Evolutionary conservation across 345 rosid species (phyloP).

Genomic region (Moricandia moricandioides): DNA sequence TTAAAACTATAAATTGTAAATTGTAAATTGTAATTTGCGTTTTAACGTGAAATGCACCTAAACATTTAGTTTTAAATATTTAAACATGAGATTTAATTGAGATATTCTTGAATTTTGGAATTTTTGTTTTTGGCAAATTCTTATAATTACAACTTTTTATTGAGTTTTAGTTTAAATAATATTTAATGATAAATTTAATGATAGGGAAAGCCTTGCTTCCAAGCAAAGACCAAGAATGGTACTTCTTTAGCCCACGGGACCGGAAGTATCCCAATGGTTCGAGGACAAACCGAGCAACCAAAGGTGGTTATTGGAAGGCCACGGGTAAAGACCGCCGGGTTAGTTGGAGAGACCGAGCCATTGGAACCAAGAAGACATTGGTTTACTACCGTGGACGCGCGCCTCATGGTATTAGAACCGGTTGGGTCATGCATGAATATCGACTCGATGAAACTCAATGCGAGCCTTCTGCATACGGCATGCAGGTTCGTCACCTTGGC

Average conservation of each 20-base stretch:
- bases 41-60: not conserved
- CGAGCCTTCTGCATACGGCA: constrained; percentile 35
- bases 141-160: not conserved
- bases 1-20: too few relatives aligned
- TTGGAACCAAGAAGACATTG: constrained; percentile 41
- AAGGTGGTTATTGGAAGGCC: constrained; percentile 42
- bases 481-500: constrained; percentile 25
- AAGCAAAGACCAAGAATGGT: constrained; percentile 44
- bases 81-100: not conserved
- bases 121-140: not conserved
- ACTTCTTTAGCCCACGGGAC: constrained; percentile 42
- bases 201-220: constrained; percentile 39
- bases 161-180: not conserved
- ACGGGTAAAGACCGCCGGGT: constrained; percentile 42
- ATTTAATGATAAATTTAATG: not conserved
- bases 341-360: constrained; percentile 36
- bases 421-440: constrained; percentile 46
- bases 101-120: not conserved
- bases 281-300: constrained; percentile 41
- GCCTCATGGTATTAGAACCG: constrained; percentile 40
- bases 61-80: not conserved
- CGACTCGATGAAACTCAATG: constrained; percentile 38
- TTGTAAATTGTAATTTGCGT: not conserved
- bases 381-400: constrained; percentile 41
- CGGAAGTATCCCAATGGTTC: constrained; percentile 41